Evolutionary conservation across 2,329 filamentous ascomycete genomes (phyloP), one percentile per base, ranked within the genome.

Genomic region (Sporothrix brasiliensis): DNA sequence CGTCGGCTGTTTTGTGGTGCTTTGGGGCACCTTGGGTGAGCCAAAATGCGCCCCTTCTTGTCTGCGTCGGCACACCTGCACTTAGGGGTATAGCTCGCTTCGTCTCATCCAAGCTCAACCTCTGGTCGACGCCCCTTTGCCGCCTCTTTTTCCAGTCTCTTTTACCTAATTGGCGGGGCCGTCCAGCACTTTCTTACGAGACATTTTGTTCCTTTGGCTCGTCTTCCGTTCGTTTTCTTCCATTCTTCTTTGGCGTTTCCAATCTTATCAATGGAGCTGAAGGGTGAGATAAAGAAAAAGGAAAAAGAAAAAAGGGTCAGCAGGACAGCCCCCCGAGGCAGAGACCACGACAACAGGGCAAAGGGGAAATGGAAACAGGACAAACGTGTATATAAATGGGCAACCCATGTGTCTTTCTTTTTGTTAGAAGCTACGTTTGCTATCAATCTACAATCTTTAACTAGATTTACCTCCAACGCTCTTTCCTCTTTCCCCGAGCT

Each of bases 51-150:
- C 68, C 27, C 58, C 30, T 63, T 19, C 24, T 54, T 41, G 58
- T 21, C 14, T 50, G 60, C 39, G 30, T 53, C 52, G 61, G 63
- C 54, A 53, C 65, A 72, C 70, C 69, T 72, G 68, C 72, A 71
- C 70, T 73, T 73, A 73, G 69, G 73, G 73, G 73, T 65, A 70
- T 73, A 74, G 73, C 69, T 66, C 53, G 58, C 54, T 27, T n/a
- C 16, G 41, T 44, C 41, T 50, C 44, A 27, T 39, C 58, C 58
- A 47, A 63, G 61, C 61, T 47, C 21, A 21, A 34, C 50, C 27
- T 34, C 39, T 14, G 0, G 7, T 2, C 39, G 6, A 21, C 56
- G 34, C 58, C 47, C 14, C 49, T 34, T 41, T 24, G 34, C 34
- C 34, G 34, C 34, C 34, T 34, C 34, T 9, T 7, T 34, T 34